Percentiles rank a stretch among this genome's conserved stretches.
Conservation (phyloP, 73 alveolate genomes). For the Paramecium biaurelia region DNA sequence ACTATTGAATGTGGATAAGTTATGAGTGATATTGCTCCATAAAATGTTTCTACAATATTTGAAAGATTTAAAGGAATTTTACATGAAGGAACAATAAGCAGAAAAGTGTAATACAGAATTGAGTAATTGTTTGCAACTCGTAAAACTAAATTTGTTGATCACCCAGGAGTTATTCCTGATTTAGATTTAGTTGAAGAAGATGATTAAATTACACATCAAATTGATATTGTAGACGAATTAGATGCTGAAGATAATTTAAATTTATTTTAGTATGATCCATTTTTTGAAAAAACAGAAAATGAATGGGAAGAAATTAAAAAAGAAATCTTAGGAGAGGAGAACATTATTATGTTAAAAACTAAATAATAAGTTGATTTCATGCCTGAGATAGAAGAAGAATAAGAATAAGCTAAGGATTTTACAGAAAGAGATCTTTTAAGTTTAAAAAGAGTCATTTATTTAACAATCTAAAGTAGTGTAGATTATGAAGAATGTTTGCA, state of each 20-base stretch:
- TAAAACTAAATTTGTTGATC: slow-evolving; percentile 88
- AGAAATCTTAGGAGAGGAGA: slow-evolving; percentile 96
- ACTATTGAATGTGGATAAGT: slow-evolving; percentile 98
- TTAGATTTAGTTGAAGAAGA: slow-evolving; percentile 99
- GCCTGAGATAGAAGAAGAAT: slow-evolving; percentile 77
- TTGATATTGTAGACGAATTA: slow-evolving; percentile 89
- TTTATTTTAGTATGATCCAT: slow-evolving; percentile 93
- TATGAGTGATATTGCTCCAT: slow-evolving; percentile 91
- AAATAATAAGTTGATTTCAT: slow-evolving; percentile 68
- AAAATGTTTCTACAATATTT: slow-evolving; percentile 92
- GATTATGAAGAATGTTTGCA: slow-evolving; percentile 99
- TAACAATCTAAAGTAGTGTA: slow-evolving; percentile 95
- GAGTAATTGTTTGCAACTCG: slow-evolving; percentile 96
- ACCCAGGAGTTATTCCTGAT: slow-evolving; percentile 96
- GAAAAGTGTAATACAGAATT: slow-evolving; percentile 96
- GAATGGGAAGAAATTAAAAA: slow-evolving; percentile 94
- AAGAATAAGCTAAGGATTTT: slow-evolving; percentile 80
- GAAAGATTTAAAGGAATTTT: slow-evolving; percentile 92
- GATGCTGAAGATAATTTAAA: slow-evolving; percentile 93
- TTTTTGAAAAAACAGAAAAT: slow-evolving; percentile 91
- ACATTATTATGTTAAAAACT: slow-evolving; percentile 74
- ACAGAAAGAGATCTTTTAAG: slow-evolving; percentile 96
- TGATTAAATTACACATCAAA: slow-evolving; percentile 97
- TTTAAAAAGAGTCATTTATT: slow-evolving; percentile 94
- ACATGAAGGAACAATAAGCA: slow-evolving; percentile 79